A percentile compares a stretch with the other conserved stretches of the same genome.
These are phyloP conservation scores for Acanthamoeba pearcei DNA, from an alignment of 208 protist species.

Conservation along the genomic window DNA sequence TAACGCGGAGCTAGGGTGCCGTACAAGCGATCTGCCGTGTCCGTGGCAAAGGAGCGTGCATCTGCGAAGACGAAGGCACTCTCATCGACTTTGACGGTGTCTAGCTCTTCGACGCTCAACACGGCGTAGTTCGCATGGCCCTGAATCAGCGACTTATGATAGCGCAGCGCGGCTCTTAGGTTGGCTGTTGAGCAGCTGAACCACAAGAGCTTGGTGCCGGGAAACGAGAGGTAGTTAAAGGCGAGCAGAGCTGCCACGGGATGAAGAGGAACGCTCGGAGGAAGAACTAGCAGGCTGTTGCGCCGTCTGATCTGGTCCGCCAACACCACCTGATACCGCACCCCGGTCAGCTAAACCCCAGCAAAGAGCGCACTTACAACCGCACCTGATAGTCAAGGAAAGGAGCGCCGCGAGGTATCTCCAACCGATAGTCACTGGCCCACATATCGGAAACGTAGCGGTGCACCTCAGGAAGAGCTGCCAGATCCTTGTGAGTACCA, in stretches of 20 bases:
- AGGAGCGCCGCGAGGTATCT: background rate
- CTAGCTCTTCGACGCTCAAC: background rate
- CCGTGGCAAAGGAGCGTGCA: background rate
- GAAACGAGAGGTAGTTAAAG: slow-evolving; percentile 61
- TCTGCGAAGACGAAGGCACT: slow-evolving; percentile 20
- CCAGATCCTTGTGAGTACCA: background rate
- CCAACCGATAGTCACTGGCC: background rate
- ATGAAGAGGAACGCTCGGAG: background rate
- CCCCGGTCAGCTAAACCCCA: background rate
- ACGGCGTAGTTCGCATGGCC: background rate
- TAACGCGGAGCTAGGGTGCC: background rate
- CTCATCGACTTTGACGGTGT: background rate
- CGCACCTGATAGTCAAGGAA: slow-evolving; percentile 34
- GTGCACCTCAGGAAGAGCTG: background rate
- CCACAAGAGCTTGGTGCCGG: slow-evolving; percentile 39
- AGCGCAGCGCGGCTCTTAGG: background rate
- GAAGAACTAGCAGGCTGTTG: slow-evolving; percentile 48
- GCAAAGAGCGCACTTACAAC: background rate
- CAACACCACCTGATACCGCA: background rate
- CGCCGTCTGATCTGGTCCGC: slow-evolving; percentile 1
- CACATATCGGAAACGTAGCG: background rate
- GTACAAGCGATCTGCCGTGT: background rate
- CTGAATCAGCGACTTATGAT: slow-evolving; percentile 12
- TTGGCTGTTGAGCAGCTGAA: background rate
- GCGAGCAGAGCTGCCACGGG: background rate